phyloP scores from a whole-genome alignment of 331 rosid species.

The Prunus yedoensis region DNA sequence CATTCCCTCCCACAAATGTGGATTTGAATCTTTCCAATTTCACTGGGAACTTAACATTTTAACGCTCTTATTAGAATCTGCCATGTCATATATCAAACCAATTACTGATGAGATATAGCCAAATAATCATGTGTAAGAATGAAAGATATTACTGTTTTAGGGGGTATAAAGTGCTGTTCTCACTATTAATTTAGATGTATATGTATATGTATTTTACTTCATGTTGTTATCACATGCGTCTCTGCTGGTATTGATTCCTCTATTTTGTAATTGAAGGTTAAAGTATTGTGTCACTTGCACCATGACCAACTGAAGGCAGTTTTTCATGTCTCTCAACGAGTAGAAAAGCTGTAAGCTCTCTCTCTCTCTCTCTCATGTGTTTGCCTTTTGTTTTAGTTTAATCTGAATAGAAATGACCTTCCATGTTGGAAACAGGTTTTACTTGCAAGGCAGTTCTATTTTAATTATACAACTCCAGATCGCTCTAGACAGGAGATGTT shows the following conservation, averaged over 20 bases:
- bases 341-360: conserved; percentile 77
- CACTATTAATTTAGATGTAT: background rate
- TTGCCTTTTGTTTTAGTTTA: background rate
- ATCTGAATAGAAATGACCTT: conserved; percentile 3
- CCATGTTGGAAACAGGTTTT: conserved; percentile 47
- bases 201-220: too few relatives aligned
- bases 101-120: background rate
- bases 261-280: conserved; percentile 55
- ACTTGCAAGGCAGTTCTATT: conserved; percentile 81
- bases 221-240: too few relatives aligned
- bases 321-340: conserved; percentile 80
- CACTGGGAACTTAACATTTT: background rate
- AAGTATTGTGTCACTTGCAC: conserved; percentile 79
- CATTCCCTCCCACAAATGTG: background rate
- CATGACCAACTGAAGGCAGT: conserved; percentile 92
- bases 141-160: too few relatives aligned
- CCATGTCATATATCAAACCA: too few relatives aligned
- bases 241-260: conserved; percentile 23
- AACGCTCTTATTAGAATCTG: too few relatives aligned
- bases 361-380: background rate
- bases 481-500: conserved; percentile 83
- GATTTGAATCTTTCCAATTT: background rate
- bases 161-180: background rate
- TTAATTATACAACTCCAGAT: conserved; percentile 91
- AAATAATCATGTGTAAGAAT: too few relatives aligned